Evolutionary conservation across 2,329 filamentous ascomycete genomes (phyloP).

Genomic region (Trichoderma brevicompactum): DNA sequence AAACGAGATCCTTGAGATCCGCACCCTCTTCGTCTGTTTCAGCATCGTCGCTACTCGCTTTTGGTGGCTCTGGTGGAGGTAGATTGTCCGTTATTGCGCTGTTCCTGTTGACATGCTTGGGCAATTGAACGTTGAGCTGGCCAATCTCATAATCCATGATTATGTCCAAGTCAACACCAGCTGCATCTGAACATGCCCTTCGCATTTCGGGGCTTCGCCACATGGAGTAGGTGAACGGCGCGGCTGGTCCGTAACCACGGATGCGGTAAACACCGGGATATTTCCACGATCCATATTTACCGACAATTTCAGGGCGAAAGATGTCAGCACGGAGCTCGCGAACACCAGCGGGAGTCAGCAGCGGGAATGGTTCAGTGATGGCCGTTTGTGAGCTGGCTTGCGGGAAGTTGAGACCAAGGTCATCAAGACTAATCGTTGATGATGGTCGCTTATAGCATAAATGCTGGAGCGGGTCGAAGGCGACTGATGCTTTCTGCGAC

Average conservation of each 20-base stretch:
- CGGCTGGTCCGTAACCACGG: conserved; percentile 22
- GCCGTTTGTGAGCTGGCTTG: conserved; percentile 24
- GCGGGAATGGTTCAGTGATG: conserved; percentile 25
- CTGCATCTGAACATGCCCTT: conserved; percentile 50
- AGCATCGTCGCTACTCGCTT: conserved; percentile 33
- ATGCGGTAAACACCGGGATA: conserved; percentile 29
- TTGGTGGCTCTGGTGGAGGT: conserved; percentile 36
- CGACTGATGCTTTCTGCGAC: not conserved
- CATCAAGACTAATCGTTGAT: conserved; percentile 27
- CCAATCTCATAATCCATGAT: conserved; percentile 62
- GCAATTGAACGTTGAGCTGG: conserved; percentile 56
- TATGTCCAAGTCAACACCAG: conserved; percentile 60
- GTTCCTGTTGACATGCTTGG: conserved; percentile 32
- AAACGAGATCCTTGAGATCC: conserved; percentile 33
- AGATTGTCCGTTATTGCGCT: conserved; percentile 30
- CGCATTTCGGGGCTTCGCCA: conserved; percentile 63
- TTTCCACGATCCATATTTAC: conserved; percentile 28
- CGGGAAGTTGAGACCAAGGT: conserved; percentile 15
- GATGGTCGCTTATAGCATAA: conserved; percentile 15
- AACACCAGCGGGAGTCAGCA: conserved; percentile 17
- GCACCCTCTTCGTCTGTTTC: conserved; percentile 33
- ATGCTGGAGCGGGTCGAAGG: conserved; percentile 20
- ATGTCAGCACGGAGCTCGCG: conserved; percentile 22
- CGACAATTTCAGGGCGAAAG: conserved; percentile 25
- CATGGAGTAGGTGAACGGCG: conserved; percentile 19